Evolutionary conservation across 2,329 filamentous ascomycete genomes (phyloP).

Genomic region (Aspergillus neotritici): DNA sequence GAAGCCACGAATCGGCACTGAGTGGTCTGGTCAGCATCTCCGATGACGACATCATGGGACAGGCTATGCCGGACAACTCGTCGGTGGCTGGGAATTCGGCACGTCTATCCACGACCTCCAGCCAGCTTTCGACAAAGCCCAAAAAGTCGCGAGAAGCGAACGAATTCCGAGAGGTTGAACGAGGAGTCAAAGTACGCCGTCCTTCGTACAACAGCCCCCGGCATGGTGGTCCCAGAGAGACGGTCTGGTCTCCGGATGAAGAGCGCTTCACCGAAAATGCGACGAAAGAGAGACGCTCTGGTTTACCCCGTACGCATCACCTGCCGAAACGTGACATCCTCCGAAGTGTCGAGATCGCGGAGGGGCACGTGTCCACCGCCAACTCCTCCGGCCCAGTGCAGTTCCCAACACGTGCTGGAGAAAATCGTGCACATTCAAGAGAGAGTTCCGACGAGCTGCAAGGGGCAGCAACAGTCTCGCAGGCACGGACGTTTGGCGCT

Average conservation of each 20-base stretch:
- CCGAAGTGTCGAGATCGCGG: constrained; percentile 15
- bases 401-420: constrained; percentile 1
- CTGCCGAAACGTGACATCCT: constrained; percentile 6
- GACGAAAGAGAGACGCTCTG: constrained; percentile 17
- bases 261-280: constrained; percentile 22
- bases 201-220: constrained; percentile 4
- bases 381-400: background rate
- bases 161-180: constrained; percentile 21
- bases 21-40: constrained; percentile 10
- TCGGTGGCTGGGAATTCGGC: constrained; percentile 7
- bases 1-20: constrained; percentile 6
- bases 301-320: background rate
- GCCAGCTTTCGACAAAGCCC: constrained; percentile 11
- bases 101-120: constrained; percentile 18
- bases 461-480: constrained; percentile 29
- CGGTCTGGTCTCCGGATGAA: constrained; percentile 5
- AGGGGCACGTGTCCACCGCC: background rate
- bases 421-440: constrained; percentile 10
- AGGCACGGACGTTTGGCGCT: constrained; percentile 9
- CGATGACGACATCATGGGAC: constrained; percentile 15
- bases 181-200: constrained; percentile 4
- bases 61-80: constrained; percentile 2
- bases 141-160: constrained; percentile 5
- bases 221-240: constrained; percentile 4
- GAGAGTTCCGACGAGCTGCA: constrained; percentile 40